phyloP scores from a whole-genome alignment of 75 land plant genomes.

The Cryptomeria japonica region DNA sequence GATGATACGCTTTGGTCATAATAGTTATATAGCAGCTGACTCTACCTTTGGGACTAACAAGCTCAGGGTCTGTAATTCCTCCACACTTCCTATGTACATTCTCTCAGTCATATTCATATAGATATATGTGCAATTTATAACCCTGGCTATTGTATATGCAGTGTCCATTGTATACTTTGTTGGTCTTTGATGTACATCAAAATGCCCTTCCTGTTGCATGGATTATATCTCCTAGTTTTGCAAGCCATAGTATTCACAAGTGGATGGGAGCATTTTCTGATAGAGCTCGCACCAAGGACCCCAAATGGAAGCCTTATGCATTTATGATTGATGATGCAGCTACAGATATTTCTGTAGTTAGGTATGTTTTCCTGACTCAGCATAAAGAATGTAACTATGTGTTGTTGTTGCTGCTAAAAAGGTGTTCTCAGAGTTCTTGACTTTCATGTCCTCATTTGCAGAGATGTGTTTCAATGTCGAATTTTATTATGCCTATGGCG shows the following conservation, averaged over 20 bases:
- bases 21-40: conserved; percentile 34
- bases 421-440: background rate
- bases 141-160: conserved; percentile 20
- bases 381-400: background rate
- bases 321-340: conserved; percentile 48
- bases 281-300: conserved; percentile 28
- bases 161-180: conserved; percentile 29
- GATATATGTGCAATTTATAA: background rate
- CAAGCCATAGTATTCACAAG: conserved; percentile 18
- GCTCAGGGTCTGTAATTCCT: conserved; percentile 28
- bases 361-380: conserved; percentile 24
- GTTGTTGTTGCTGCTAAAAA: conserved; percentile 1
- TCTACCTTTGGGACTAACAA: conserved; percentile 41
- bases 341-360: conserved; percentile 27
- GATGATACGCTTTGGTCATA: conserved; percentile 57
- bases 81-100: background rate
- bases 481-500: conserved; percentile 53
- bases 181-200: conserved; percentile 54
- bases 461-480: conserved; percentile 34
- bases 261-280: conserved; percentile 35
- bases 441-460: conserved; percentile 10
- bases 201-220: conserved; percentile 33
- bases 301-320: conserved; percentile 42
- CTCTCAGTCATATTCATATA: background rate
- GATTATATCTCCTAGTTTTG: conserved; percentile 18